These are phyloP conservation scores for Fusarium mundagurra DNA, from an alignment of 2,329 filamentous ascomycete genomes.

Conservation along the genomic window DNA sequence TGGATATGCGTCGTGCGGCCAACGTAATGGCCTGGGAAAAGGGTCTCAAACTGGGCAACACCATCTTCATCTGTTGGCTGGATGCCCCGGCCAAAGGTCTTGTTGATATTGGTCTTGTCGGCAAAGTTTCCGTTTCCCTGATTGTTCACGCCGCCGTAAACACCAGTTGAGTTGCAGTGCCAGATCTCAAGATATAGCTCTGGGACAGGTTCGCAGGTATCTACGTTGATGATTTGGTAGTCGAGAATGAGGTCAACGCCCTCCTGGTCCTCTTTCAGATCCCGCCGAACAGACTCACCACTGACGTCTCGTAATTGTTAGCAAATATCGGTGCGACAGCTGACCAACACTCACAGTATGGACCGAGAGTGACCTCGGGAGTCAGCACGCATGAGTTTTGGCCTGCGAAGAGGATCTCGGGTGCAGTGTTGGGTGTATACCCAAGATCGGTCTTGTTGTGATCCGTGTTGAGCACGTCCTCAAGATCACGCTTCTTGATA, in stretches of 20 bases:
- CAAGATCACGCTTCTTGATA: slow-evolving; percentile 47
- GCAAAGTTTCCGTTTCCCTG: slow-evolving; percentile 56
- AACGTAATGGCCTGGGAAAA: slow-evolving; percentile 57
- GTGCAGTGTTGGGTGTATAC: slow-evolving; percentile 46
- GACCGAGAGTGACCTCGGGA: slow-evolving; percentile 61
- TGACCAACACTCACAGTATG: slow-evolving; percentile 46
- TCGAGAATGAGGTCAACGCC: slow-evolving; percentile 55
- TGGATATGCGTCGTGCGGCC: slow-evolving; percentile 60
- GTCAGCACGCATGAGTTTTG: slow-evolving; percentile 58
- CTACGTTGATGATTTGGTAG: slow-evolving; percentile 55
- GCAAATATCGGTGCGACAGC: fast-evolving
- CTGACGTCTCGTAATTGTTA: slow-evolving; percentile 34
- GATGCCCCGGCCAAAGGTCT: slow-evolving; percentile 48
- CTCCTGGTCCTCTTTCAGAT: slow-evolving; percentile 53
- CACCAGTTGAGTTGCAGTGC: slow-evolving; percentile 58
- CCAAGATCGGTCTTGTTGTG: slow-evolving; percentile 51
- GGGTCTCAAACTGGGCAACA: slow-evolving; percentile 54
- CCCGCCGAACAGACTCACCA: slow-evolving; percentile 46
- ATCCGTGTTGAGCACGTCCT: slow-evolving; percentile 46
- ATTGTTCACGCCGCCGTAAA: slow-evolving; percentile 53
- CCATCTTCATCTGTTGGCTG: slow-evolving; percentile 54
- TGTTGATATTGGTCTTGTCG: slow-evolving; percentile 45
- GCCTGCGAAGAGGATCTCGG: slow-evolving; percentile 49
- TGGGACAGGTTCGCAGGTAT: slow-evolving; percentile 54
- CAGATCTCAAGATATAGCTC: slow-evolving; percentile 57